A percentile compares a stretch with the other conserved stretches of the same genome.
These are phyloP conservation scores for Candida pini DNA, from an alignment of 805 yeast species.

Conservation along the genomic window DNA sequence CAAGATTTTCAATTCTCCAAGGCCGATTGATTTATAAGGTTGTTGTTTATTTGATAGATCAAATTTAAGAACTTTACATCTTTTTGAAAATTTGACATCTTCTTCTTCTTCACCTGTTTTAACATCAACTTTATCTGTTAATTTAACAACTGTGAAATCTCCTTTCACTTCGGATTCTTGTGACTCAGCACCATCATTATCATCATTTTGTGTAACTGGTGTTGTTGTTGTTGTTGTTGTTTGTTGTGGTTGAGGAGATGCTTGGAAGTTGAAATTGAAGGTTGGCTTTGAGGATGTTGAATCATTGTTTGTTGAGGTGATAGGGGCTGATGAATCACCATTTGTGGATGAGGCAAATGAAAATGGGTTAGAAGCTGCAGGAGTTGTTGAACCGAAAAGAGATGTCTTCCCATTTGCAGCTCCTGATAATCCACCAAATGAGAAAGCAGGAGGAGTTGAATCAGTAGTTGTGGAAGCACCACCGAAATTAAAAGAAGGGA, in stretches of 20 bases:
- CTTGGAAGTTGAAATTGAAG: conserved; percentile 18
- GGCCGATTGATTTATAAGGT: conserved; percentile 61
- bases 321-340: conserved; percentile 6
- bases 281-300: no score
- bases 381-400: conserved; percentile 8
- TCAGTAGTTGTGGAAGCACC: conserved; percentile 3
- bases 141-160: conserved; percentile 40
- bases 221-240: conserved; percentile 3
- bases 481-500: conserved; percentile 15
- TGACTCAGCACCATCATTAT: conserved; percentile 6
- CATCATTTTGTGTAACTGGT: conserved; percentile 8
- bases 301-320: no score
- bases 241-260: conserved; percentile 14
- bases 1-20: conserved; percentile 77
- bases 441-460: conserved; percentile 3
- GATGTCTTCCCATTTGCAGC: not conserved
- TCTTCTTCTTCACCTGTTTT: conserved; percentile 88
- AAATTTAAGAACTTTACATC: conserved; percentile 65
- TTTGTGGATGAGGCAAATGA: conserved; percentile 15
- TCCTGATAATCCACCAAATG: not conserved
- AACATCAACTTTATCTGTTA: conserved; percentile 47
- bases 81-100: conserved; percentile 52
- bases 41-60: conserved; percentile 41
- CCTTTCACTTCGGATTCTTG: conserved; percentile 37
- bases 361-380: conserved; percentile 5